Evolutionary conservation across 306 rosid genomes (phyloP).

Genomic region (Sechiopsis laciniata): DNA sequence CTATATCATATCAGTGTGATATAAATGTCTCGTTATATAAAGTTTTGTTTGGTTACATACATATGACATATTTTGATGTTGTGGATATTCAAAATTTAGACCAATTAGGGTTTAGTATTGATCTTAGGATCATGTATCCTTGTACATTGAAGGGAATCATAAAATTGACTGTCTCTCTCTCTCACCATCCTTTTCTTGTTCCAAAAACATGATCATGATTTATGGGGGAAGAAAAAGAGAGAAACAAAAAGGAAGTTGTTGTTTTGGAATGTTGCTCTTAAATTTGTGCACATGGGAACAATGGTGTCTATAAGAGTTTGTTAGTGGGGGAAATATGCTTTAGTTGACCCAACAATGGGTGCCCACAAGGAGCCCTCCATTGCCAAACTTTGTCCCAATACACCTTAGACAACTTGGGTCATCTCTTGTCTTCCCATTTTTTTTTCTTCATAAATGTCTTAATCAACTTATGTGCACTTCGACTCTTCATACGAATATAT

Average conservation of each 20-base stretch:
- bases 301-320: constrained; percentile 58
- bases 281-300: constrained; percentile 99
- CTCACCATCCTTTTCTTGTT: constrained; percentile 25
- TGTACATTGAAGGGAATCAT: no score
- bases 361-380: constrained; percentile 54
- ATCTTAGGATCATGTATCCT: no score
- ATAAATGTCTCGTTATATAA: background rate
- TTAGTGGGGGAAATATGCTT: constrained; percentile 78
- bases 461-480: no score
- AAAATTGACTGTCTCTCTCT: no score
- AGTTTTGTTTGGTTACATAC: no score
- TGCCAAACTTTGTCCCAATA: constrained; percentile 73
- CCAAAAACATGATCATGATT: constrained; percentile 37
- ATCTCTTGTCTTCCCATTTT: constrained; percentile 33
- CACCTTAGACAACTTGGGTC: constrained; percentile 64
- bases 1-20: background rate
- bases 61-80: no score
- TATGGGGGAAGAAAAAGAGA: constrained; percentile 22
- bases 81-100: no score
- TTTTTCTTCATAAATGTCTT: background rate
- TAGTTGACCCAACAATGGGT: constrained; percentile 79
- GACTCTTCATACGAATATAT: no score
- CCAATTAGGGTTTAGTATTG: no score
- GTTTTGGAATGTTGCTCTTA: constrained; percentile 92
- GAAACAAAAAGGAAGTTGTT: constrained; percentile 66